Base-by-base conservation (phyloP, 2,329 filamentous ascomycete genomes). In the Nothophaeocryptopus gaeumannii region DNA sequence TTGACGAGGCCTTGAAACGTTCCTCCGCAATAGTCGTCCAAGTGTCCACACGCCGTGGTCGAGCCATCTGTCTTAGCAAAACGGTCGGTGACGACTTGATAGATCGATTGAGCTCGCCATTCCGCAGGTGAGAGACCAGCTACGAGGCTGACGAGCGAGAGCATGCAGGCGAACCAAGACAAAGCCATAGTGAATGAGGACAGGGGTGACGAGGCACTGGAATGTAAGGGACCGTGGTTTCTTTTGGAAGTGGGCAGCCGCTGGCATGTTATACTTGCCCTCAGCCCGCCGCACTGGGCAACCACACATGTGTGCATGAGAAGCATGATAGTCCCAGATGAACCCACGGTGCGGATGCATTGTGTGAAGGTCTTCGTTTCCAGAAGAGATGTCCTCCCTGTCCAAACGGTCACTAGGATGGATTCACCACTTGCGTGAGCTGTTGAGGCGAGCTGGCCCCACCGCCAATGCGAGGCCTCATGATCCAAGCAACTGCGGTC, bases 31-130 rank as follows among this genome's bases (percentile, higher is more conserved):
- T 76, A 76, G 26, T 59, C 51, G 37, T 56, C 52, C 7, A 67
- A 58, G 42, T 74, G 68, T 58, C 77, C 79, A 1, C 67, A 51
- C 15, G 64, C 68, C n/a, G 75, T 73, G 7, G 68, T 71, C 3
- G 69, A 72, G 15, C 74, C 75, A 54, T 72, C 68, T 2, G 67
- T 72, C 8, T 74, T 73, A 4, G 78, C 79, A 51, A 79, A 74
- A 1, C 80, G 76, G 59, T 82, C 79, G 3, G 79, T 81, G 58
- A 83, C 65, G 33, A 77, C 74, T 67, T 82, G 80, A 63, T 83
- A 83, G 47, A 82, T 81, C 38, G 76, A 79, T 47, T 75, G 74
- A 20, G 72, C 70, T 60, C 77, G 78, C 50, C 50, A 53, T 53
- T 53, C 35, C 15, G 45, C 45, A 39, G 53, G 50, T 14, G 45